Evolutionary conservation across 495 filamentous ascomycete genomes (phyloP).

Genomic region (Penicillium manginii): DNA sequence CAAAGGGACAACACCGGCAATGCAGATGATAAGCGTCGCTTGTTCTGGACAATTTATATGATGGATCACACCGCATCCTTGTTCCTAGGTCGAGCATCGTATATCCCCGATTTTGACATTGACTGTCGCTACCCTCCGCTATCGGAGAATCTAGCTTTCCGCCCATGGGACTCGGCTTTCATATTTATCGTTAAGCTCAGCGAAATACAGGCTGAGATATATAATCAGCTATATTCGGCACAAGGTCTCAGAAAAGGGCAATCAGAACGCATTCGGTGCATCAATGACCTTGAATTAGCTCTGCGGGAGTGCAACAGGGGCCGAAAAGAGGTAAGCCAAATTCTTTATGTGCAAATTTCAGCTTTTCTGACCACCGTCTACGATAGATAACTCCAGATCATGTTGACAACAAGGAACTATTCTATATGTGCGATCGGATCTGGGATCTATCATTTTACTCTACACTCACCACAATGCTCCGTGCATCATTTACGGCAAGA

Average conservation of each 20-base stretch:
- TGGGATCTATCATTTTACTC: constrained; percentile 28
- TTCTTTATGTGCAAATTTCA: neutral
- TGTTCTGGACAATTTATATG: constrained; percentile 28
- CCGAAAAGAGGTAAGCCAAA: constrained; percentile 13
- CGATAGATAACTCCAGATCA: constrained; percentile 13
- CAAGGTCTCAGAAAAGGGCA: constrained; percentile 10
- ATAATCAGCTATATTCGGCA: constrained; percentile 23
- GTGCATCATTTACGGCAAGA: constrained; percentile 11
- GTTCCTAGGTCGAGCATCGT: constrained; percentile 23
- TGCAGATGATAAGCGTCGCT: constrained; percentile 12
- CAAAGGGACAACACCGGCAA: constrained; percentile 4
- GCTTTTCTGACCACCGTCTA: neutral
- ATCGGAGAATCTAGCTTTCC: constrained; percentile 13
- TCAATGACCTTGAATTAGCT: constrained; percentile 7
- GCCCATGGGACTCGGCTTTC: constrained; percentile 27
- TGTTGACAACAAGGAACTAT: constrained; percentile 10
- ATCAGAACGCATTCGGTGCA: constrained; percentile 8
- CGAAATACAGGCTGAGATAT: constrained; percentile 22
- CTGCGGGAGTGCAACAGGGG: constrained; percentile 17
- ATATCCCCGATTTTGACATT: constrained; percentile 29
- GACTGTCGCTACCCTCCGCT: constrained; percentile 16
- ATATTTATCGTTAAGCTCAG: constrained; percentile 14
- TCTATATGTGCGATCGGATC: constrained; percentile 8
- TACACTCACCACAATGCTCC: constrained; percentile 17
- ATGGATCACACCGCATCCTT: constrained; percentile 28